Evolutionary conservation across 306 rosid genomes (phyloP).

Genomic region (Aeschynomene evenia): DNA sequence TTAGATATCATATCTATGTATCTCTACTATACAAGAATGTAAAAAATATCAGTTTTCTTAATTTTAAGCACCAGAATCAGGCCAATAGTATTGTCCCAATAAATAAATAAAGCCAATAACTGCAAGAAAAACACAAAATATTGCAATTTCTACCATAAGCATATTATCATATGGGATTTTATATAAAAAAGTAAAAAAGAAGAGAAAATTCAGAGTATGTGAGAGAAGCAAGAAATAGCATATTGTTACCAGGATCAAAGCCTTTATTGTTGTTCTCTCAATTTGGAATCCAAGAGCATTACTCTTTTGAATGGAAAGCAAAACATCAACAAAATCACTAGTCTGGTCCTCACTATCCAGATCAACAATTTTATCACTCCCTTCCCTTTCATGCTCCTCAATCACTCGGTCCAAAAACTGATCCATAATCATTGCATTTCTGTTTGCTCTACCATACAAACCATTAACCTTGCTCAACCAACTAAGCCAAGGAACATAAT

Average conservation of each 20-base stretch:
- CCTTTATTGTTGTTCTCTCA: slow-evolving; percentile 23
- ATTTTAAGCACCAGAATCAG: background rate
- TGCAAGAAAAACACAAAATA: background rate
- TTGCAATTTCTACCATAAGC: no score
- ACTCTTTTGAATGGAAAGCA: slow-evolving; percentile 7
- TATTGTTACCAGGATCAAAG: slow-evolving; percentile 23
- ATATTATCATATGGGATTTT: no score
- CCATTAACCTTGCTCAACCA: slow-evolving; percentile 33
- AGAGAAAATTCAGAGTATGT: background rate
- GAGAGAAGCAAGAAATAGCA: background rate
- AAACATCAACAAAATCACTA: slow-evolving; percentile 35
- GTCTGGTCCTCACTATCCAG: background rate
- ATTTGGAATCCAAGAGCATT: background rate
- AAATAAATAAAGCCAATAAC: background rate
- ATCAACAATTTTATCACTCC: background rate
- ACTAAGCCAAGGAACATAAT: slow-evolving; percentile 30
- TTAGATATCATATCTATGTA: no score
- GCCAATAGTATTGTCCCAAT: no score
- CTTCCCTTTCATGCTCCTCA: background rate
- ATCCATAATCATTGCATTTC: slow-evolving; percentile 18
- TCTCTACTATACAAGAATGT: no score
- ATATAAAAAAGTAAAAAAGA: no score
- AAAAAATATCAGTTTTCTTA: no score
- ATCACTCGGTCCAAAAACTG: slow-evolving; percentile 16
- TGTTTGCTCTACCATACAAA: slow-evolving; percentile 4